Base-by-base conservation (phyloP, 1,284 basidiomycete species). In the Malassezia globosa region DNA sequence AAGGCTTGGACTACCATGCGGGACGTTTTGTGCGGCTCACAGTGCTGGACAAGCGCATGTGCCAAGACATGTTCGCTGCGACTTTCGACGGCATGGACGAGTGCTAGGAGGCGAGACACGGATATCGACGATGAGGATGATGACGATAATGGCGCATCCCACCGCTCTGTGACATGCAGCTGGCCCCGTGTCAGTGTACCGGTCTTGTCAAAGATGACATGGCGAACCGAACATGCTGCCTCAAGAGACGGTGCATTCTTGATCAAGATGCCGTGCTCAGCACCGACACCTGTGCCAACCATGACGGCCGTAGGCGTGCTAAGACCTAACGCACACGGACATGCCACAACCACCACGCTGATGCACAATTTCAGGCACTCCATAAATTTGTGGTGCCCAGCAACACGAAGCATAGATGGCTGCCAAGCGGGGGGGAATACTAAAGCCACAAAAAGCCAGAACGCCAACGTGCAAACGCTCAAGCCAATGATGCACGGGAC, bases 301-400 rank as follows among this genome's bases (percentile, higher is more conserved):
- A 97, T 97, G 73, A 97, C 90, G 1, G 94, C 94, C 0, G 94
- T 97, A 0, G 94, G 94, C 0, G 94, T 97, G 51, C 85, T 87
- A 46, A 97, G 78, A 3, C 94, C 94, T 23, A 99, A 79, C 0
- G 94, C 94, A 69, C 94, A 99, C 0, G 94, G 94, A 72, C 94
- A 99, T 4, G 94, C 94, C 48, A 99, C 90, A 37, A 99, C 94
- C 49, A 99, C 81, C 56, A 97, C 92, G 42, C 86, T 90, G 67
- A 97, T 97, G 72, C 92, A 96, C 58, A 99, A 82, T 76, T 95
- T 90, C 53, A 99, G 77, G 69, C 92, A 96, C 10, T 94, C 83
- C 26, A 87, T 86, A 52, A 96, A 77, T 68, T 84, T 89, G 69
- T 80, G 85, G 24, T 83, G 80, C 5, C 88, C 89, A 33, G 86